Conservation (phyloP, 2,329 filamentous ascomycete genomes). For the Phaeosphaeriaceae sp. region DNA sequence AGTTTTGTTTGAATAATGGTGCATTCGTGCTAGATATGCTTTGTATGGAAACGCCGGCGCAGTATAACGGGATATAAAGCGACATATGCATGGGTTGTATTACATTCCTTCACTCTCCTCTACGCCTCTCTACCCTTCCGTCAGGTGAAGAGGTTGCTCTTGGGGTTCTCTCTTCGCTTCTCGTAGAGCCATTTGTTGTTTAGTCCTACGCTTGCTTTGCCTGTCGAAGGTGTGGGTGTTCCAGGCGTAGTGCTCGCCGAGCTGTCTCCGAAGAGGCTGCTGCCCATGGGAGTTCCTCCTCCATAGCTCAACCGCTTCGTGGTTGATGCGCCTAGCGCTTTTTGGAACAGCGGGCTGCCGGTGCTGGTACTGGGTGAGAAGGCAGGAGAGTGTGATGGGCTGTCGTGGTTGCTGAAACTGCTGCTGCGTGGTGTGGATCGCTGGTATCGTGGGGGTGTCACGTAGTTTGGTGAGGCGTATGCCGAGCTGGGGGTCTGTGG, state of each 20-base stretch:
- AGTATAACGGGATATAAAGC: constrained; percentile 44
- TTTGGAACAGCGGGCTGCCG: constrained; percentile 69
- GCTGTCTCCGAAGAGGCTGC: constrained; percentile 29
- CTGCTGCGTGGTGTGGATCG: constrained; percentile 72
- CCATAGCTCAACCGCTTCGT: constrained; percentile 69
- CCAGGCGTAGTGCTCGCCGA: constrained; percentile 54
- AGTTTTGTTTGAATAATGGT: too few species aligned
- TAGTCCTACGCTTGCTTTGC: constrained; percentile 73
- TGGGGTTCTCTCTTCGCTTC: constrained; percentile 66
- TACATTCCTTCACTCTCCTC: neutral
- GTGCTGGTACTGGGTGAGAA: constrained; percentile 58
- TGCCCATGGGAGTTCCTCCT: constrained; percentile 55
- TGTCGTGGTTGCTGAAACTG: constrained; percentile 59
- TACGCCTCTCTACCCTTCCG: neutral
- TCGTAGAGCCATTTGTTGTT: constrained; percentile 98
- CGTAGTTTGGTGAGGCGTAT: constrained; percentile 62
- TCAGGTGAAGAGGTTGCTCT: constrained; percentile 40
- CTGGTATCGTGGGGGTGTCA: constrained; percentile 86
- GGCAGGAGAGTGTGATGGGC: constrained; percentile 60
- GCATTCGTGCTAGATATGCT: neutral
- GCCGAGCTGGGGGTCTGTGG: constrained; percentile 68
- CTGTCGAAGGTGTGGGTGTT: constrained; percentile 68
- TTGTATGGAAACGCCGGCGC: constrained; percentile 29
- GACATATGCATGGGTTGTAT: constrained; percentile 16
- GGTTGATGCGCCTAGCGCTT: constrained; percentile 61